Base-by-base conservation (phyloP, 306 rosid species). In the Inga oerstediana region DNA sequence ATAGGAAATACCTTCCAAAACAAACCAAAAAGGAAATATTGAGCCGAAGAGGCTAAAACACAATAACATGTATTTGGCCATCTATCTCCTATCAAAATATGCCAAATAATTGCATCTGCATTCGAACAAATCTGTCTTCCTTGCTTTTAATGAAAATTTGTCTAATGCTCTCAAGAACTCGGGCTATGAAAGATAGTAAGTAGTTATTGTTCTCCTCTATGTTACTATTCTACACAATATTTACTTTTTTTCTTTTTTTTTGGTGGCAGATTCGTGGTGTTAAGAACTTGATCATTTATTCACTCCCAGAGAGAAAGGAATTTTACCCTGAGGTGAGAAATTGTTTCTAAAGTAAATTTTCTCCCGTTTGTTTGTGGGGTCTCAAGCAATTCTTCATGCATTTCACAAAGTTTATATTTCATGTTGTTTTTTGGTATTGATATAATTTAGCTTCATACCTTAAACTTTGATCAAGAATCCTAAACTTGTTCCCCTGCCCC, bases 251-350 rank as follows among this genome's bases (percentile, higher is more conserved):
- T n/a, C n/a, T 81, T 43, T 81, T 62, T 56, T 69, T 84, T 30
- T 4, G 3, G 72, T 80, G 79, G 44, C 87, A 95, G 99, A 92
- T 95, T 85, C 93, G 98, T 3, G 98, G 99, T 24, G 91, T 93
- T 77, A 87, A 88, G 73, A 90, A 92, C 81, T 84, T 95, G 64
- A 88, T 93, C 44, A 81, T 93, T 73, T 95, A 92, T 89, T 95
- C 99, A 7, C 91, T 88, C 20, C 99, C 99, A 0, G 96, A 95
- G 91, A 89, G 99, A 81, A 91, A 92, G 84, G 99, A 95, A 69
- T 89, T 95, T 72, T 95, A 93, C 89, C 94, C 98, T 3, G 98
- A 93, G 99, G 98, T 92, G 75, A 84, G 88, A 54, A 22, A 70
- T 78, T 22, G 81, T 66, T 82, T 73, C 0, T 8, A 30, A 59